Evolutionary conservation across 805 yeast species (phyloP), one percentile per base, ranked within the genome.

Genomic region (Hanseniaspora lindneri): DNA sequence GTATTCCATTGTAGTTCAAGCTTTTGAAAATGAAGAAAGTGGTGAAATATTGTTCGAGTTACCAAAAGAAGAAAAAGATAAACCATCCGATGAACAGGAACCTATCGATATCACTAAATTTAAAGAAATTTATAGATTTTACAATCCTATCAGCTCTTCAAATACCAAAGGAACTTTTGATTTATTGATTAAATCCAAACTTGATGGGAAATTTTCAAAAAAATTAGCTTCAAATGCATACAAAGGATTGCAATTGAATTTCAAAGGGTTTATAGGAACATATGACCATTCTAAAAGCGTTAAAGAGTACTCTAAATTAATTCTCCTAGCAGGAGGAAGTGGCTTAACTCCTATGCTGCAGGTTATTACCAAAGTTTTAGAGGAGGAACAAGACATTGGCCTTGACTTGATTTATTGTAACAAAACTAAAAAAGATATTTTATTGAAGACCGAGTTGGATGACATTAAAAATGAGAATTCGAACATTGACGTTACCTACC

Each of bases 321-420:
- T 79, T 17, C 71, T 83, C 66, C 70, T 83, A 55, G 89, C 88
- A 7, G 94, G 92, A 55, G 94, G 94, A 17, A 77, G 89, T 0
- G 94, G 96, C 46, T 80, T 88, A 54, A 85, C 96, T 8, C 96
- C 96, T 33, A 79, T 85, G 66, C 72, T 83, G 58, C 94, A 87
- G 65, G 81, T 88, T 14, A 69, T 83, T 46, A 78, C 83, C 52
- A 74, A 74, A 51, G 71, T 82, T 44, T 75, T 81, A 53, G 81
- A 87, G 16, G 76, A 79, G 24, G 79, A 85, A 3, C 88, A 82
- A 61, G 32, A 60, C 28, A 80, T 89, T 32, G 70, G 72, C 46
- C 69, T 83, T 48, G 69, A 76, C 2, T 64, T 83, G 54, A 68
- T 83, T 44, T 83, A 71, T 60, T 87, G 86, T 28, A 83, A 83